Evolutionary conservation across 129 eudicot genomes (phyloP), one percentile per base, ranked within the genome.

Genomic region (Scalesia atractyloides): DNA sequence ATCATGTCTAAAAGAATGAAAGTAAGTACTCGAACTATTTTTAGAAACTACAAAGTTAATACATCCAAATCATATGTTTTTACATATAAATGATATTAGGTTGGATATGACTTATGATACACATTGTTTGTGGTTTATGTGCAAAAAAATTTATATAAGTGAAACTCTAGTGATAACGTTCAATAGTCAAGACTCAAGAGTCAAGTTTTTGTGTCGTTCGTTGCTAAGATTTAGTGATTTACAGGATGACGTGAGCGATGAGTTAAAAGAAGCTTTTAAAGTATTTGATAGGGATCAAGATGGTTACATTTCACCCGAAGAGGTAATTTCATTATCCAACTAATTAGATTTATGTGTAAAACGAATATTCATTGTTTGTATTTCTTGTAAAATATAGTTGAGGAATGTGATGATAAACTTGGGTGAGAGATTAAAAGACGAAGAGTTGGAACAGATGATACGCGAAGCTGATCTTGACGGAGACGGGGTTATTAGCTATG

Each of bases 251-350:
- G 88, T 70, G 13, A 65, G 73, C 16, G 97, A 91, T 14, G 97
- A 91, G 81, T 67, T 91, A 16, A 88, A 88, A 72, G 97, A 91
- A 86, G 97, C 97, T 9, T 91, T 91, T 73, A 86, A 86, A 71
- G 97, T 91, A 3, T 91, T 91, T 37, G 96, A 91, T 69, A 69
- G 95, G 26, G 92, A 91, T 69, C 97, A 86, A 81, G 95, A 91
- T 80, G 96, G 97, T 47, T 91, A 80, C 78, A 88, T 91, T 56
- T 91, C 97, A 49, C 85, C 92, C 0, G 75, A 76, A 34, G 97
- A 91, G 95, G 93, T 91, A 43, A 67, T 16, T 73, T 75, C 24
- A 10, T 0, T 8, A 6, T 46, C 8, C 0, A 12, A 11, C 46
- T 6, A 41, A 7, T 8, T 8, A 41, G 46, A 41, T 41, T 41